Evolutionary conservation across 352 stramenopile species (phyloP), one percentile per base, ranked within the genome.

Genomic region (Phytophthora pistaciae): DNA sequence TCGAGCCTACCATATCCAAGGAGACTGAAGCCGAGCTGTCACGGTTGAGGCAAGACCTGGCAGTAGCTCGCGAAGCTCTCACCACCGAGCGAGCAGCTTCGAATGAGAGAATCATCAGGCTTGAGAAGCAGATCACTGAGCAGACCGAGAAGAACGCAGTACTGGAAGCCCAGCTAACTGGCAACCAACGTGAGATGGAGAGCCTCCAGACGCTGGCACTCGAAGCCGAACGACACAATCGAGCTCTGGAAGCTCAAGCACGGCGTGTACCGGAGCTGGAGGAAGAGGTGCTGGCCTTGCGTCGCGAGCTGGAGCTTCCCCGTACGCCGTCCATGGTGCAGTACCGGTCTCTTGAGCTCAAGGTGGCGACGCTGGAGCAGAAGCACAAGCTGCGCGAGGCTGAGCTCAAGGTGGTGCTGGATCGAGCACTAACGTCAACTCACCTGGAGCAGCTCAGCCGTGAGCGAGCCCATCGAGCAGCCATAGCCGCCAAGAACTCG

Each of bases 281-380:
- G 65, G 70, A 80, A 49, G 73, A 93, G 18, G 61, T 95, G 3
- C n/a, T 73, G 8, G 63, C 65, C 3, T 70, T 94, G 16, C 71
- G 75, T 18, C 64, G 78, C 13, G 74, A 91, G 49, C 42, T 84
- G 7, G 66, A 72, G n/a, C 64, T 93, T 16, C 89, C 89, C 21
- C 83, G 78, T 23, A 93, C 88, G 9, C 89, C 87, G 23, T 94
- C 87, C 0, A 94, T 95, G 89, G 64, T 93, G 38, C 84, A 94
- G 65, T 94, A 93, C 55, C 77, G 83, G 20, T 87, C 82, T 1
- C 69, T 96, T 3, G 87, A 94, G 61, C 70, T 94, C 49, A 77
- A 92, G 25, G 82, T 96, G 38, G 86, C 91, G 49, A 92, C 86
- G 21, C 68, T 96, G 21, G 80, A 79, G 21, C 85, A 95, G 52